Base-by-base conservation (phyloP, 2,329 filamentous ascomycete genomes). In the Cordyceps cicadae region DNA sequence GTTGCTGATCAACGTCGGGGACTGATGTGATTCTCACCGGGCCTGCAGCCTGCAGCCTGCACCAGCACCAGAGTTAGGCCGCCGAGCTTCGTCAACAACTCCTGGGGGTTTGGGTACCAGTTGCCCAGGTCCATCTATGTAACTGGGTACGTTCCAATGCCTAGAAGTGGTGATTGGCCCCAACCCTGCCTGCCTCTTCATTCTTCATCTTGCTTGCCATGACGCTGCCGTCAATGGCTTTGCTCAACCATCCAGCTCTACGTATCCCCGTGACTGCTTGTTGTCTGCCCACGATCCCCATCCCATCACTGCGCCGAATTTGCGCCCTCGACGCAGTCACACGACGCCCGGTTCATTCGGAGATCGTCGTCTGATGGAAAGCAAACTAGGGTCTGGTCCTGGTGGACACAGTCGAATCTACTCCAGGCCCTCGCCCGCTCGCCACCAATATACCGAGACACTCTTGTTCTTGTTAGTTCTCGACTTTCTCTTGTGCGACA, bases 281-380 rank as follows among this genome's bases (percentile, higher is more conserved):
- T 29, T 53, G 49, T 39, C 43, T 21, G 26, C 26, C 21, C 32
- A 24, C 26, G 1, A 14, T 32, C 8, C 15, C n/a, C 57, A 34
- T 34, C 48, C 57, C 26, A 53, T 59, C n/a, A 51, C 29, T 26
- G 29, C 26, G 6, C 29, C 43, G 32, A 15, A 15, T 7, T n/a
- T 37, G 29, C 49, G 29, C 29, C 37, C 26, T 14, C 39, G 12
- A 53, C 37, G 9, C 19, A 26, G 39, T 53, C 39, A 53, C 50
- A 41, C 49, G 50, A 53, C 29, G 41, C 57, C 7, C 15, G 29
- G 46, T 29, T n/a, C 48, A 17, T 46, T 24, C 48, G 26, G 49
- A 52, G 56, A 59, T 59, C 56, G 56, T 37, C 56, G 48, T 59
- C 48, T 14, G 56, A 59, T 14, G 52, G 14, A 24, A 24, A n/a